phyloP scores from a whole-genome alignment of 352 stramenopile genomes.

The Phytopythium mirpurense region DNA sequence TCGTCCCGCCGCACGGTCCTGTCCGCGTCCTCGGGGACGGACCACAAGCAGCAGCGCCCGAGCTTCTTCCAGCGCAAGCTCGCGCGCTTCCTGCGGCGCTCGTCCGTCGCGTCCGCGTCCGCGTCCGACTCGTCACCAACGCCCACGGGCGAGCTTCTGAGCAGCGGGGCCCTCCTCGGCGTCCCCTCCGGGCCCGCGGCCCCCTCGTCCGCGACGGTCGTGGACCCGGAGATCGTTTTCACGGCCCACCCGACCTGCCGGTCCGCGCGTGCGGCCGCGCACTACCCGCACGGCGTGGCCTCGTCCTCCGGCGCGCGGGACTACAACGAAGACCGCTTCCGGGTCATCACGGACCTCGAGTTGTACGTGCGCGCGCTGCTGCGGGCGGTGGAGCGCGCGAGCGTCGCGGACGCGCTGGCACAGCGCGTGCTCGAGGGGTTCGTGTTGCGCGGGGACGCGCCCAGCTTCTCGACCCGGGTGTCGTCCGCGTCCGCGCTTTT shows the following conservation, averaged over 20 bases:
- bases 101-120: slow-evolving; percentile 26
- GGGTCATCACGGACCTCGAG: slow-evolving; percentile 65
- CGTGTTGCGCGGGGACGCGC: slow-evolving; percentile 30
- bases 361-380: slow-evolving; percentile 46
- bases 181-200: slow-evolving; percentile 1
- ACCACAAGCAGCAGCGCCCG: slow-evolving; percentile 21
- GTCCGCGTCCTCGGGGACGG: slow-evolving; percentile 13
- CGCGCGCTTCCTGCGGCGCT: slow-evolving; percentile 40
- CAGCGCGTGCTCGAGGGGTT: slow-evolving; percentile 42
- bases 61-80: slow-evolving; percentile 48
- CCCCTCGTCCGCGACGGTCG: slow-evolving; percentile 3
- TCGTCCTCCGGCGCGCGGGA: slow-evolving; percentile 39
- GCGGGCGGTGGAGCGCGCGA: slow-evolving; percentile 17
- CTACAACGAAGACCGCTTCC: slow-evolving; percentile 68
- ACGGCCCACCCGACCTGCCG: background rate
- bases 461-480: slow-evolving; percentile 24
- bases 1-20: slow-evolving; percentile 19
- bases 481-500: background rate
- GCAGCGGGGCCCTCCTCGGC: slow-evolving; percentile 3
- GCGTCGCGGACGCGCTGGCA: slow-evolving; percentile 22
- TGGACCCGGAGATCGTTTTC: slow-evolving; percentile 58
- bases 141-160: slow-evolving; percentile 9
- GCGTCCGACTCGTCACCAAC: background rate
- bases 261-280: slow-evolving; percentile 9
- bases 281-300: slow-evolving; percentile 10